Conservation (phyloP, 1,284 basidiomycete genomes). For the Ustilago bromivora region DNA sequence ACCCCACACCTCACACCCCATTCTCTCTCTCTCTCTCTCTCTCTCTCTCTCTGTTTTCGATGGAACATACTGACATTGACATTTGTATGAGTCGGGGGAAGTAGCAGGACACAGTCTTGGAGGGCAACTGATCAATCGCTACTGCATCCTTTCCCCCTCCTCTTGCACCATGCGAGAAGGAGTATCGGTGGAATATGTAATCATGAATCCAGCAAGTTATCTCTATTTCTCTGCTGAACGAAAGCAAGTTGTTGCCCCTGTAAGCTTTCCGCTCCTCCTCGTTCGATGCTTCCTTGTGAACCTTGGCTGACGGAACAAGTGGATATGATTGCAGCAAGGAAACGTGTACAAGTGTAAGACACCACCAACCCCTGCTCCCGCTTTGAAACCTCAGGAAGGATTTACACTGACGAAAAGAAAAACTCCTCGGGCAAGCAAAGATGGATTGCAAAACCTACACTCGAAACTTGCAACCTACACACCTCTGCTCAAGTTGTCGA, state of each 20-base stretch:
- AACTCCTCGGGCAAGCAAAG: constrained; percentile 1
- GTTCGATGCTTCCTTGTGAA: background rate
- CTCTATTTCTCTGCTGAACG: constrained; percentile 38
- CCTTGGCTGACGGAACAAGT: background rate
- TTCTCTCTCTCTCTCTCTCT: background rate
- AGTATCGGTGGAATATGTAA: constrained; percentile 25
- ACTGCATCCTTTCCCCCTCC: constrained; percentile 33
- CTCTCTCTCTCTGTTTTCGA: background rate
- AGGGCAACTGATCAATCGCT: constrained; percentile 45
- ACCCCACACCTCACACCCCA: background rate
- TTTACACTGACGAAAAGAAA: too few species aligned
- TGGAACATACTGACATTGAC: background rate
- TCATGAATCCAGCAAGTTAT: constrained; percentile 45
- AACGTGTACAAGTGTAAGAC: constrained; percentile 57
- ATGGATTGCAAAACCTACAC: constrained; percentile 31
- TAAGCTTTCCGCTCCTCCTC: background rate
- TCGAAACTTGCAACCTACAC: constrained; percentile 15
- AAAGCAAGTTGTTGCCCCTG: constrained; percentile 12
- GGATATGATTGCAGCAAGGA: constrained; percentile 11
- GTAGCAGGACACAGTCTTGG: constrained; percentile 53
- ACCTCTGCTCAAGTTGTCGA: background rate
- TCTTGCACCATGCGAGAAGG: background rate
- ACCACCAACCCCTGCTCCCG: background rate
- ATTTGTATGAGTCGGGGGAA: background rate
- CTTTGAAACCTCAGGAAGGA: background rate